A percentile compares a stretch with the other conserved stretches of the same genome.
phyloP scores from a whole-genome alignment of 176 grass and related monocot species.

The sorghum (Sorghum bicolor) region DNA sequence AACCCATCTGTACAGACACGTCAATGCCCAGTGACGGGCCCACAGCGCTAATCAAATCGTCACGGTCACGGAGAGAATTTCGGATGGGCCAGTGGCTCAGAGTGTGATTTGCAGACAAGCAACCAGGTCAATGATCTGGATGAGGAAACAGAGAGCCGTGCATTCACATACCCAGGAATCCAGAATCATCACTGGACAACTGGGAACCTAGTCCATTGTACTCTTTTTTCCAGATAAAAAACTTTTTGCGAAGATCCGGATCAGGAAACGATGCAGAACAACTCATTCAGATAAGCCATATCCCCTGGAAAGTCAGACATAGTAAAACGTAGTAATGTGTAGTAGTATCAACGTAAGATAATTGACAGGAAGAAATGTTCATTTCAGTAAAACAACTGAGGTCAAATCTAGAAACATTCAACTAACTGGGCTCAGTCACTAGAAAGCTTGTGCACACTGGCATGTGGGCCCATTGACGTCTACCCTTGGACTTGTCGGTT shows the following conservation, averaged over 20 bases:
- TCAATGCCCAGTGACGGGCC: neutral
- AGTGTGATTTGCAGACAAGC: neutral
- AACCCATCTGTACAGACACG: too few relatives aligned
- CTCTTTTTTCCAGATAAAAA: neutral
- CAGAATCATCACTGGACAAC: neutral
- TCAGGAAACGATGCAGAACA: slow-evolving; percentile 1
- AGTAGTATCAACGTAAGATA: neutral
- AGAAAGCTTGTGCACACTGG: neutral
- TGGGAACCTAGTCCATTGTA: neutral
- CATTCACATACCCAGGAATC: slow-evolving; percentile 8
- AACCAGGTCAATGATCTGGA: neutral
- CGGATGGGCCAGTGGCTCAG: neutral
- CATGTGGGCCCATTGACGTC: slow-evolving; percentile 3
- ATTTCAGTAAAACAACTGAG: neutral
- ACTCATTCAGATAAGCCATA: neutral
- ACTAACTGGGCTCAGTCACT: neutral
- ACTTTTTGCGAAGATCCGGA: neutral
- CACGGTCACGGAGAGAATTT: neutral
- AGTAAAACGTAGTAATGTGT: neutral
- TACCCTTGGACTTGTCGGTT: neutral
- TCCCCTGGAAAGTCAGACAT: neutral
- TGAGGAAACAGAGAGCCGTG: neutral
- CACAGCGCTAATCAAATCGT: neutral
- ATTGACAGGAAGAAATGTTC: neutral
- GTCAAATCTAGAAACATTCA: slow-evolving; percentile 14